Evolutionary conservation across 176 grass and related monocot species (phyloP), one percentile per base, ranked within the genome.

Genomic region (Urochloa ruziziensis): DNA sequence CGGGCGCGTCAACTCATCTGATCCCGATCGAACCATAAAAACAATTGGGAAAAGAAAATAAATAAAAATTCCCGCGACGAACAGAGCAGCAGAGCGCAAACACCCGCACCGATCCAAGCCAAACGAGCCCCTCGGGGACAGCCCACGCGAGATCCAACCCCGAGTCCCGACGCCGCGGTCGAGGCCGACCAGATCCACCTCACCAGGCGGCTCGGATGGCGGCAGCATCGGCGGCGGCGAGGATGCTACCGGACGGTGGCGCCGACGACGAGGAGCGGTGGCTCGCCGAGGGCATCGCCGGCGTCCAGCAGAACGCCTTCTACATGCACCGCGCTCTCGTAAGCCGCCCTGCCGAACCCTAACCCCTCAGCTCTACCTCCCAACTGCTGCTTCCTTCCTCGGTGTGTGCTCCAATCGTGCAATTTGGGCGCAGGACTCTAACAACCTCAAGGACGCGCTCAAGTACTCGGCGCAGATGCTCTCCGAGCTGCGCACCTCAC

Each of bases 381-480:
- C 48, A 33, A 32, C 61, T 52, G 28, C 46, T 21, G 69, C 78
- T 9, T 48, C 84, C 35, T 56, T 67, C 84, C 24, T 34, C 67
- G 34, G 60, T 69, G 43, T 30, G 34, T 44, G 35, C 75, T 28
- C 75, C 48, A 91, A 84, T 83, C 46, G 52, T 72, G 66, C 42
- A 59, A 51, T 82, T 57, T 52, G 82, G 62, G 63, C 35, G 80
- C 48, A 98, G 96, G 96, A 98, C 65, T 92, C 93, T 24, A 98
- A 95, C 85, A 93, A 98, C 85, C 82, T 98, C 67, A 98, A 93
- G 93, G 96, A 98, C 57, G 96, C 89, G 73, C 96, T 98, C 82
- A 98, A 91, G 85, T 95, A 90, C 87, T 98, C 96, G 42, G 96
- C 93, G 47, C 96, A 98, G 93, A 98, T 98, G 96, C 93, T 98